Conservation (phyloP, 768 basidiomycete genomes). For the Calocybe gangraenosa region DNA sequence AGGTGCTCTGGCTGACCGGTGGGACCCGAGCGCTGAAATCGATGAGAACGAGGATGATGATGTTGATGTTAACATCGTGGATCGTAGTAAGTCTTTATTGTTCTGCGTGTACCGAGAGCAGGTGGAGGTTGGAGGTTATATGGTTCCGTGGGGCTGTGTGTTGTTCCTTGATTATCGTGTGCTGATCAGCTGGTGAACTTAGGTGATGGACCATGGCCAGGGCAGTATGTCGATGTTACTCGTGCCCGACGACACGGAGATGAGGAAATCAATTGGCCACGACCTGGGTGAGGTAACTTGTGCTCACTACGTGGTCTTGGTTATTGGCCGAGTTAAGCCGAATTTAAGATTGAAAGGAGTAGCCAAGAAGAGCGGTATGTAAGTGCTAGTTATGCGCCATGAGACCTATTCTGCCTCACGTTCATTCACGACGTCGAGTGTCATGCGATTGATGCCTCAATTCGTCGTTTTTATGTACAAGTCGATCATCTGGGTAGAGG, state of each 20-base stretch:
- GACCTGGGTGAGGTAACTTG: constrained; percentile 44
- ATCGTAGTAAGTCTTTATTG: constrained; percentile 54
- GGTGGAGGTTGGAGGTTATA: too few relatives aligned
- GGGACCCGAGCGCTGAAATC: constrained; percentile 57
- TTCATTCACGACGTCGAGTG: constrained; percentile 5
- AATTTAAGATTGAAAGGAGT: constrained; percentile 3
- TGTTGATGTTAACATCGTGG: constrained; percentile 56
- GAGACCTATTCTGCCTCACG: constrained; percentile 11
- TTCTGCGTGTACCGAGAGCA: not conserved
- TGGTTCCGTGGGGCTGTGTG: not conserved
- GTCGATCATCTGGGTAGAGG: constrained; percentile 3
- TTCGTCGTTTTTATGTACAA: constrained; percentile 2
- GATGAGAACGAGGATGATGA: constrained; percentile 55
- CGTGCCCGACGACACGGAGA: constrained; percentile 49
- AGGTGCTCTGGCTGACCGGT: constrained; percentile 51
- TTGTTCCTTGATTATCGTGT: constrained; percentile 7
- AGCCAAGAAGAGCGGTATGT: constrained; percentile 9
- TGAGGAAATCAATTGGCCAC: constrained; percentile 66
- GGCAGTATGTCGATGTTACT: constrained; percentile 74
- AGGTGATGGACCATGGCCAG: constrained; percentile 71
- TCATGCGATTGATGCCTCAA: constrained; percentile 11
- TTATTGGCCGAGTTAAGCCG: not conserved
- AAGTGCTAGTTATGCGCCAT: not conserved
- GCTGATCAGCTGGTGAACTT: constrained; percentile 13
- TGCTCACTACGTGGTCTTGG: not conserved